These are phyloP conservation scores for Epichloe festucae DNA, from an alignment of 2,329 filamentous ascomycete genomes.

Conservation along the genomic window DNA sequence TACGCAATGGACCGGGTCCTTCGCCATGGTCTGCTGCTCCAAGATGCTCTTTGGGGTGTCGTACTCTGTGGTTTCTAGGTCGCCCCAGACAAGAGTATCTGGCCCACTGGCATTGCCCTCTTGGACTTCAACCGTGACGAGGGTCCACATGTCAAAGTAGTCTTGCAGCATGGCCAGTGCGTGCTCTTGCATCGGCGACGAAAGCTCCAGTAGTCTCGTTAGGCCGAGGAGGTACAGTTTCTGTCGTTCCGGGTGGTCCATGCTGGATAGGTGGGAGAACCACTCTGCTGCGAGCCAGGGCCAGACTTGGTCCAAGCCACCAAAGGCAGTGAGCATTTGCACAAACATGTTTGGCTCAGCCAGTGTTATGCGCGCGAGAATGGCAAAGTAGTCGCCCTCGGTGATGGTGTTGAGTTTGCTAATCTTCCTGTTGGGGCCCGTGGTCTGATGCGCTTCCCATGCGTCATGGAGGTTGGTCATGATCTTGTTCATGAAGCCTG, in stretches of 20 bases:
- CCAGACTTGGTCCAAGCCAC: slow-evolving; percentile 39
- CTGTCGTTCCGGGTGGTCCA: slow-evolving; percentile 50
- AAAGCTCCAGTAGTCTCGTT: slow-evolving; percentile 56
- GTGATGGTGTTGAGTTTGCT: slow-evolving; percentile 60
- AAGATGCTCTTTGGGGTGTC: slow-evolving; percentile 42
- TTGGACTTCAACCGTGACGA: slow-evolving; percentile 51
- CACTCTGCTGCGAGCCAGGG: slow-evolving; percentile 46
- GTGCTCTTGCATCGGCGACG: slow-evolving; percentile 42
- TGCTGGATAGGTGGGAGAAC: slow-evolving; percentile 57
- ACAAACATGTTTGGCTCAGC: slow-evolving; percentile 59
- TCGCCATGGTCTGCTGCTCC: slow-evolving; percentile 38
- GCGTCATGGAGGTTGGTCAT: slow-evolving; percentile 54
- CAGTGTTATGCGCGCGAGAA: slow-evolving; percentile 67
- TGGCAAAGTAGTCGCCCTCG: slow-evolving; percentile 73
- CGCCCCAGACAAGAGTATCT: slow-evolving; percentile 38
- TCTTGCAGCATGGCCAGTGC: slow-evolving; percentile 53
- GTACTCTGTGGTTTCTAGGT: slow-evolving; percentile 33
- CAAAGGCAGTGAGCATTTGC: slow-evolving; percentile 37
- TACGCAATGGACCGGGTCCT: slow-evolving; percentile 56
- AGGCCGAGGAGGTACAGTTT: slow-evolving; percentile 64
- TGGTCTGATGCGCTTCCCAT: slow-evolving; percentile 65
- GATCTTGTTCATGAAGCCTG: slow-evolving; percentile 49
- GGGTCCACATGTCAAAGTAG: slow-evolving; percentile 64
- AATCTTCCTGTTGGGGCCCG: slow-evolving; percentile 61
- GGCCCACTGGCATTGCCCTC: slow-evolving; percentile 40